Evolutionary conservation across 352 stramenopile species (phyloP).

Genomic region (Pythium angustatum): DNA sequence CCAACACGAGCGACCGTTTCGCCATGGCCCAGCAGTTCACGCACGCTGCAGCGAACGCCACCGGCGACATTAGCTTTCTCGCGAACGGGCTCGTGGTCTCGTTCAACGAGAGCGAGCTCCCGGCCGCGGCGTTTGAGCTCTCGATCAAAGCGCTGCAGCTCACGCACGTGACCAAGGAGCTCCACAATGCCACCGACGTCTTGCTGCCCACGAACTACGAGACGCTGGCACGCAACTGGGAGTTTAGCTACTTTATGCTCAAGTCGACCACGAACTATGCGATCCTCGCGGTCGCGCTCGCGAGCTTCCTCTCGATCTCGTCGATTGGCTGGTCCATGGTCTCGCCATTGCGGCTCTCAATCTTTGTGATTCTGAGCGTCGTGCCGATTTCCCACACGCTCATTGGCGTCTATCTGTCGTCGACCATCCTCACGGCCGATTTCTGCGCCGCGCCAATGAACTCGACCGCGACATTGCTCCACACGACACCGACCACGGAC

Average conservation of each 20-base stretch:
- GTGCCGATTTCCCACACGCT: slow-evolving; percentile 81
- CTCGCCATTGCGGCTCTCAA: slow-evolving; percentile 65
- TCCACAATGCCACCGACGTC: slow-evolving; percentile 48
- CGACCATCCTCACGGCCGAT: slow-evolving; percentile 79
- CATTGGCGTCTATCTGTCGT: slow-evolving; percentile 76
- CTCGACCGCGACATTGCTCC: slow-evolving; percentile 60
- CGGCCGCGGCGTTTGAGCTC: slow-evolving; percentile 57
- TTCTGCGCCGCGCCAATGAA: slow-evolving; percentile 75
- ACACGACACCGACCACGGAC: slow-evolving; percentile 41
- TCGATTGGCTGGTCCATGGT: slow-evolving; percentile 84
- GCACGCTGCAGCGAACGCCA: slow-evolving; percentile 36
- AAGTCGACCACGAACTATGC: slow-evolving; percentile 79
- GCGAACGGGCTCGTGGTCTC: slow-evolving; percentile 64
- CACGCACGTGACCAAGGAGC: slow-evolving; percentile 52
- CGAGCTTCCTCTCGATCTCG: slow-evolving; percentile 79
- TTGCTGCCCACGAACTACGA: slow-evolving; percentile 66
- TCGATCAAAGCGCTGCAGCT: slow-evolving; percentile 65
- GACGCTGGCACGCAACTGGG: slow-evolving; percentile 55
- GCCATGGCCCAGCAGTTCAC: slow-evolving; percentile 40
- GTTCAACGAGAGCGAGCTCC: slow-evolving; percentile 75
- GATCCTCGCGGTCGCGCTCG: slow-evolving; percentile 70
- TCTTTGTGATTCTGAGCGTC: slow-evolving; percentile 74
- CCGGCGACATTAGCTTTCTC: slow-evolving; percentile 40
- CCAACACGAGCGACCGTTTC: slow-evolving; percentile 66
- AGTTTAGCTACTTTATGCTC: slow-evolving; percentile 79